These are phyloP conservation scores for Colletotrichum tropicicola DNA, from an alignment of 2,329 filamentous ascomycete species.

Conservation along the genomic window DNA sequence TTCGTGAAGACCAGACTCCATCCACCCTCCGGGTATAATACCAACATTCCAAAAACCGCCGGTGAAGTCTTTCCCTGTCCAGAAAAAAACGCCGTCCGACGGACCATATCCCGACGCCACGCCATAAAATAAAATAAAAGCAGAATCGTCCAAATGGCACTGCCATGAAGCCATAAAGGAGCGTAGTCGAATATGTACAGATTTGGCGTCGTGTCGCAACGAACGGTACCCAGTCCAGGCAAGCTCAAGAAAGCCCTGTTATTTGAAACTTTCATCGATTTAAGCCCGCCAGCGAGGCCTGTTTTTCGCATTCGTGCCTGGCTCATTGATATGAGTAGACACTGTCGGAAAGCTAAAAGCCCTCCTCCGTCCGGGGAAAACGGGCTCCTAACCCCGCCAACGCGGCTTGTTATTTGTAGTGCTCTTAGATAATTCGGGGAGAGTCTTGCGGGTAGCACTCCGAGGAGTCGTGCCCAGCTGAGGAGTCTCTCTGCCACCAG, in stretches of 20 bases:
- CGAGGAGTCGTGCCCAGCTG: constrained; percentile 56
- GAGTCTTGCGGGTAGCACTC: constrained; percentile 51
- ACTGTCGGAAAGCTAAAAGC: neutral
- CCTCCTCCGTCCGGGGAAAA: constrained; percentile 4
- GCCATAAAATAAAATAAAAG: constrained; percentile 20
- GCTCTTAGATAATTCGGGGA: constrained; percentile 36
- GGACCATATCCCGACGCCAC: constrained; percentile 22
- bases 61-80: constrained; percentile 5
- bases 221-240: neutral
- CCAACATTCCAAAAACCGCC: constrained; percentile 20
- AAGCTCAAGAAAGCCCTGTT: neutral
- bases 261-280: neutral
- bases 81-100: constrained; percentile 4
- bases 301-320: neutral
- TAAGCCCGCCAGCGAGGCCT: constrained; percentile 29
- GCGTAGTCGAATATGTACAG: constrained; percentile 25
- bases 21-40: constrained; percentile 22
- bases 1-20: constrained; percentile 19
- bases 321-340: neutral
- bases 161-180: constrained; percentile 19
- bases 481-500: constrained; percentile 58
- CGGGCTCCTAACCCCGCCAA: constrained; percentile 52
- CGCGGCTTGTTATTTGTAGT: constrained; percentile 53
- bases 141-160: constrained; percentile 14
- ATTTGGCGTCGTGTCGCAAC: neutral